Evolutionary conservation across 2,329 filamentous ascomycete species (phyloP), one percentile per base, ranked within the genome.

Genomic region (Calonectria hongkongensis): DNA sequence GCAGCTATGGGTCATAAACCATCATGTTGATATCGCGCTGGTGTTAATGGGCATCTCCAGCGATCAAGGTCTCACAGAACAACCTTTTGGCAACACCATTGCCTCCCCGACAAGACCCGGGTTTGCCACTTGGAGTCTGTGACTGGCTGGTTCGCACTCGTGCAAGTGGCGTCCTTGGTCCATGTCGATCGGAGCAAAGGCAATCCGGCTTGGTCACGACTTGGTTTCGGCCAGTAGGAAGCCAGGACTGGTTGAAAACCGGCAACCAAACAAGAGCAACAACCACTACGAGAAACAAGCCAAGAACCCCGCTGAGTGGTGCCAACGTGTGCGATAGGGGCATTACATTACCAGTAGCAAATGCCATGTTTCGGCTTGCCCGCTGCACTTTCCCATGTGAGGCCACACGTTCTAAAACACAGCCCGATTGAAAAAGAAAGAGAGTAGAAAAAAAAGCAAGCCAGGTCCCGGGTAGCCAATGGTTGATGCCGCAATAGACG

Each of bases 331-430:
- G 51, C 18, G 28, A 65, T 28, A 39, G 21, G 21, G 21, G 21
- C 21, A 21, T 21, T 21, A 13, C 41, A 71, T 65, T 43, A n/a
- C 43, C n/a, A 62, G 15, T 36, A 30, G 62, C 4, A 25, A 43
- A 71, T 47, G 30, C 41, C 30, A 62, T 41, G n/a, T 30, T 47
- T 62, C 68, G 51, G 68, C 51, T 30, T 51, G 68, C 30, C 68
- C 68, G 68, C 62, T 71, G 63, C 68, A 47, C 33, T 33, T 66
- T 30, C 21, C 36, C 62, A 51, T 66, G 51, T 54, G 60, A 54
- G 67, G 33, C 58, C 60, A 36, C 30, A 33, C 50, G 18, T 45
- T 45, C 18, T 45, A 43, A 45, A 39, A 43, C 58, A 36, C 47
- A 47, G 27, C 21, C 21, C 39, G 43, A 54, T 45, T 54, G 36